Percentiles rank a stretch among this genome's conserved stretches.
phyloP scores from a whole-genome alignment of 1,139 yeast species.

The Suhomyces maxii region DNA sequence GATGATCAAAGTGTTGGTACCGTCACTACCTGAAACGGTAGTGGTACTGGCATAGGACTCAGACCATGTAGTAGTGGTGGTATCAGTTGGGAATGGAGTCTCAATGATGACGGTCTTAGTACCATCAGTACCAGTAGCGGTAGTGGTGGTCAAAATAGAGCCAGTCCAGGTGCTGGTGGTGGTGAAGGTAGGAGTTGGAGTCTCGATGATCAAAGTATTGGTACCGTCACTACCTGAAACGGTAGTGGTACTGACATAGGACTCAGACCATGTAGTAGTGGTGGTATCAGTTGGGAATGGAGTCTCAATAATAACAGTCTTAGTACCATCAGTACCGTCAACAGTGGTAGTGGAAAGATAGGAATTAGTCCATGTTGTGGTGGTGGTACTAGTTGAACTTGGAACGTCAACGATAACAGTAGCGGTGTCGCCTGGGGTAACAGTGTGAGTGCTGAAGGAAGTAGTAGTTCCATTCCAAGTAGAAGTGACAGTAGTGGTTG shows the following conservation, averaged over 20 bases:
- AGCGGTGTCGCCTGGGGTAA: no score
- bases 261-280: conserved; percentile 12
- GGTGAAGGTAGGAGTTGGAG: conserved; percentile 17
- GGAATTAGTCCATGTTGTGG: conserved; percentile 13
- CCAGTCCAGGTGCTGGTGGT: conserved; percentile 9
- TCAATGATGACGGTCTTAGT: conserved; percentile 14
- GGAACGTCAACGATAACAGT: no score
- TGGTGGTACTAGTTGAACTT: conserved; percentile 9
- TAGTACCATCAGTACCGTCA: conserved; percentile 10
- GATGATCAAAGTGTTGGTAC: conserved; percentile 14
- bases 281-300: conserved; percentile 18
- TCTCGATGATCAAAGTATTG: conserved; percentile 17
- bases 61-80: conserved; percentile 8
- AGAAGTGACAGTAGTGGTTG: no score
- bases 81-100: conserved; percentile 14
- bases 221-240: conserved; percentile 18
- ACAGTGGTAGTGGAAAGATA: conserved; percentile 6
- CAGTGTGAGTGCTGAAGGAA: no score
- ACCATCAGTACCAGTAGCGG: conserved; percentile 13
- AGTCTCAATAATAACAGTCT: conserved; percentile 13
- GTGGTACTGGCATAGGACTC: conserved; percentile 8
- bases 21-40: conserved; percentile 13
- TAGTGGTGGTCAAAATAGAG: conserved; percentile 7
- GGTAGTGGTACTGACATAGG: conserved; percentile 7
- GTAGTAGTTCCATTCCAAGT: no score